These are phyloP conservation scores for Tremella fuciformis DNA, from an alignment of 768 basidiomycete species.

Conservation along the genomic window DNA sequence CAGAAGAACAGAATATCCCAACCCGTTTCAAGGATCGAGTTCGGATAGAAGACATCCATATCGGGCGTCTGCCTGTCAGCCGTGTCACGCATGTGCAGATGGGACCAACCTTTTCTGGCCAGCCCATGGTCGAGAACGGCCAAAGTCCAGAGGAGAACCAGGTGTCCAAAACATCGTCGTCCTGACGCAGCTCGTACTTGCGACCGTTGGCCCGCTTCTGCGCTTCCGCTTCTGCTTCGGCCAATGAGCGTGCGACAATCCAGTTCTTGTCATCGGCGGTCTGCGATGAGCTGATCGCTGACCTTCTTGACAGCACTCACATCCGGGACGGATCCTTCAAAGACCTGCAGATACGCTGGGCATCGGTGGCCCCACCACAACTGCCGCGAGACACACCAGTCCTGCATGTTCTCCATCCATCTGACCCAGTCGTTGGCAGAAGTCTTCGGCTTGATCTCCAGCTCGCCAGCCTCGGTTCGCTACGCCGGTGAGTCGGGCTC, in stretches of 20 bases:
- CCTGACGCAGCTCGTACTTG: constrained; percentile 77
- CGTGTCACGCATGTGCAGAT: neutral
- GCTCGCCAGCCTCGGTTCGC: constrained; percentile 85
- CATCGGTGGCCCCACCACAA: constrained; percentile 99
- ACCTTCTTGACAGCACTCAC: constrained; percentile 32
- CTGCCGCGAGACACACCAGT: constrained; percentile 99
- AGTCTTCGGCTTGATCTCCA: constrained; percentile 73
- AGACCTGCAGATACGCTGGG: constrained; percentile 86
- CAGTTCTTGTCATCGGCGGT: constrained; percentile 71
- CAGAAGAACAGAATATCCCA: constrained; percentile 99
- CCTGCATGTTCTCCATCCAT: constrained; percentile 92
- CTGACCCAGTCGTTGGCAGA: constrained; percentile 94
- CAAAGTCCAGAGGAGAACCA: constrained; percentile 98
- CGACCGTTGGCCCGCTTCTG: constrained; percentile 63
- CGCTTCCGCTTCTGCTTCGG: constrained; percentile 74
- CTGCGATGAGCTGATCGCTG: constrained; percentile 49
- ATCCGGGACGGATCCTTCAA: constrained; percentile 72
- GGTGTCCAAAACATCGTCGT: constrained; percentile 95
- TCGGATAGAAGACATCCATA: constrained; percentile 76
- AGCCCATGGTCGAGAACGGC: constrained; percentile 97
- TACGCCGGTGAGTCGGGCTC: constrained; percentile 44
- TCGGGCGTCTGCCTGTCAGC: constrained; percentile 64
- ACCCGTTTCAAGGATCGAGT: constrained; percentile 89
- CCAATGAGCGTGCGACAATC: constrained; percentile 83
- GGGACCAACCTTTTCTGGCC: constrained; percentile 77